phyloP scores from a whole-genome alignment of 2,329 filamentous ascomycete species.

The Fusarium stilboides region DNA sequence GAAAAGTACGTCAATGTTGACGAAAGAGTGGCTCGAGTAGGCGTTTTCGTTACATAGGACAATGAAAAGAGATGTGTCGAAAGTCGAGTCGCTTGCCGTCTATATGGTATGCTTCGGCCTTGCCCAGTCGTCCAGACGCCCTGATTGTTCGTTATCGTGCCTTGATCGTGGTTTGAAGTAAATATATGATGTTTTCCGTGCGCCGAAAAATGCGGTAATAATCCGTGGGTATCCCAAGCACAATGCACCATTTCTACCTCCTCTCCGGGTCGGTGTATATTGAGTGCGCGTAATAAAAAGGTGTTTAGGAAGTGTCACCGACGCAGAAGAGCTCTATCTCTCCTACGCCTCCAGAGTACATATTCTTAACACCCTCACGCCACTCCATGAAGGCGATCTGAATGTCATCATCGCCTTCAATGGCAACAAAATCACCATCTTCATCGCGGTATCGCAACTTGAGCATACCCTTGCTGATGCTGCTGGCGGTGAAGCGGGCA shows the following conservation, averaged over 20 bases:
- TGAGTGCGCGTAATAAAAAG: slow-evolving; percentile 12
- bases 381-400: slow-evolving; percentile 96
- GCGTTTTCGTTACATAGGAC: slow-evolving; percentile 33
- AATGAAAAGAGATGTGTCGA: slow-evolving; percentile 38
- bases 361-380: slow-evolving; percentile 77
- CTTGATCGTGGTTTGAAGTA: slow-evolving; percentile 47
- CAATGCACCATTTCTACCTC: slow-evolving; percentile 46
- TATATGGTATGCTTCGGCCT: slow-evolving; percentile 51
- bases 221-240: slow-evolving; percentile 51
- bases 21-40: slow-evolving; percentile 41
- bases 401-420: slow-evolving; percentile 96
- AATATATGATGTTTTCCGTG: slow-evolving; percentile 48
- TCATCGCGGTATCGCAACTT: slow-evolving; percentile 93
- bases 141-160: slow-evolving; percentile 47
- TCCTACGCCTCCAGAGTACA: slow-evolving; percentile 79
- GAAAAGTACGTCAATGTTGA: slow-evolving; percentile 35
- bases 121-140: slow-evolving; percentile 43
- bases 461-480: slow-evolving; percentile 85
- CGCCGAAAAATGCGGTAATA: slow-evolving; percentile 54
- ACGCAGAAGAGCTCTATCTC: slow-evolving; percentile 92
- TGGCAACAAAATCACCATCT: slow-evolving; percentile 93
- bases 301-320: slow-evolving; percentile 60
- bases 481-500: slow-evolving; percentile 85
- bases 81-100: slow-evolving; percentile 52
- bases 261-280: slow-evolving; percentile 27